Evolutionary conservation across 371 early-diverging fungal species (phyloP).

Genomic region (Chytridiales sp.): DNA sequence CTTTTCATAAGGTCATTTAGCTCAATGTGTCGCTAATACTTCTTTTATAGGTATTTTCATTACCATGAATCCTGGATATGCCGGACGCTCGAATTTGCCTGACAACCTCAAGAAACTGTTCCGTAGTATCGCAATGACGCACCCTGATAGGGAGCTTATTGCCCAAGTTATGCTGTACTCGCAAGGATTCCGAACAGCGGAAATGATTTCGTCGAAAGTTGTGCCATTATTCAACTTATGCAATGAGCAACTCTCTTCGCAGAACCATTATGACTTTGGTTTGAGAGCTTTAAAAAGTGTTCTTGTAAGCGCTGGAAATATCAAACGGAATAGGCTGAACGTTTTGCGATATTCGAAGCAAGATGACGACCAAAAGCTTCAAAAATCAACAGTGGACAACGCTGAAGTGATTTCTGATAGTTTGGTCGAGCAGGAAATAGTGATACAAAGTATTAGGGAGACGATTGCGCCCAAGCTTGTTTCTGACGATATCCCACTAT

Average conservation of each 20-base stretch:
- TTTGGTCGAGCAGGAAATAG: conserved; percentile 83
- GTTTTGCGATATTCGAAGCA: conserved; percentile 44
- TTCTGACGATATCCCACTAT: conserved; percentile 86
- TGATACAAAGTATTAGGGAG: conserved; percentile 94
- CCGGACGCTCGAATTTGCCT: conserved; percentile 96
- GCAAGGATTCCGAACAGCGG: conserved; percentile 97
- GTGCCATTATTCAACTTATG: conserved; percentile 96
- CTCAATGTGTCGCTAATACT: conserved; percentile 5
- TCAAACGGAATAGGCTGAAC: conserved; percentile 87
- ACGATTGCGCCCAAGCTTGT: conserved; percentile 97
- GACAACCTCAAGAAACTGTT: conserved; percentile 98
- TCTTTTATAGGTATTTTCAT: conserved; percentile 82
- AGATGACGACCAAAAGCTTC: no score
- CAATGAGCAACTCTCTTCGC: conserved; percentile 88
- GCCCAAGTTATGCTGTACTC: conserved; percentile 99
- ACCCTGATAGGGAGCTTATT: conserved; percentile 95
- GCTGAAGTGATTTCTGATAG: conserved; percentile 66
- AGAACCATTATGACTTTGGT: conserved; percentile 98
- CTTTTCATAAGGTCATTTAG: background rate
- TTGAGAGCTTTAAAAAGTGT: conserved; percentile 99
- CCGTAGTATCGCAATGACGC: conserved; percentile 97
- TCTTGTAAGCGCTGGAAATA: conserved; percentile 93
- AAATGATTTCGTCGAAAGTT: conserved; percentile 89
- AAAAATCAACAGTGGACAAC: no score
- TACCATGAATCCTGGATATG: conserved; percentile 99